Conservation (phyloP, 495 filamentous ascomycete species). For the Penicillium soppii region DNA sequence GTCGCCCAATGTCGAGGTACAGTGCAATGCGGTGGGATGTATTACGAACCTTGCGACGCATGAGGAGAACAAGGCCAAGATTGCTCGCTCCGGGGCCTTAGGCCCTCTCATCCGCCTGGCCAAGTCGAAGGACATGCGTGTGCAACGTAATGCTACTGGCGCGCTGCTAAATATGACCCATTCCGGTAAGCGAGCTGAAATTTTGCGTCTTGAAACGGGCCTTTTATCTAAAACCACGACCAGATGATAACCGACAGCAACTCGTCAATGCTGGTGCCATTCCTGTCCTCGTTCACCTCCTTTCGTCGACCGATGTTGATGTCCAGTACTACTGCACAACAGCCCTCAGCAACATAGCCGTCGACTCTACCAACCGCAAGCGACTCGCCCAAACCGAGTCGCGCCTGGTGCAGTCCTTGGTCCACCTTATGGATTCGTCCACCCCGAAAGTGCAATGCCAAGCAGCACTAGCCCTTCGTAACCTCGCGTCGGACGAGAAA, state of each 20-base stretch:
- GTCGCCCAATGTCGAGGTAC: conserved; percentile 97
- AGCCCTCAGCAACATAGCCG: conserved; percentile 96
- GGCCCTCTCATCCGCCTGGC: conserved; percentile 87
- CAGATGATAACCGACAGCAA: conserved; percentile 96
- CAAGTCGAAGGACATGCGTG: conserved; percentile 97
- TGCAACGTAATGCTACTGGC: conserved; percentile 95
- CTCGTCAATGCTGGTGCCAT: conserved; percentile 96
- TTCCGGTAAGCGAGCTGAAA: conserved; percentile 64
- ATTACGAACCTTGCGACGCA: conserved; percentile 98
- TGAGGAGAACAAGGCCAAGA: conserved; percentile 98
- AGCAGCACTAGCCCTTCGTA: conserved; percentile 89
- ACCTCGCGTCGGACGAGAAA: conserved; percentile 96
- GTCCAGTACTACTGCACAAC: conserved; percentile 99
- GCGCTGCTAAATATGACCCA: conserved; percentile 98
- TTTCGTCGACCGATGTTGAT: conserved; percentile 89
- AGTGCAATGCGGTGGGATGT: conserved; percentile 98
- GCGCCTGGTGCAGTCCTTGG: conserved; percentile 85
- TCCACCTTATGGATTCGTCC: conserved; percentile 94
- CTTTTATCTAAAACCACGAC: conserved; percentile 2
- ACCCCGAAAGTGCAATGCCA: conserved; percentile 98
- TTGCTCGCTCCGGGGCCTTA: conserved; percentile 90
- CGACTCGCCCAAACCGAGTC: conserved; percentile 85
- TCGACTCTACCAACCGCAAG: conserved; percentile 87
- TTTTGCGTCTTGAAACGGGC: not conserved
- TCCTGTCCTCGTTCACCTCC: conserved; percentile 89